A percentile compares a stretch with the other conserved stretches of the same genome.
phyloP scores from a whole-genome alignment of 257 asterid species.

The Verbena officinalis region DNA sequence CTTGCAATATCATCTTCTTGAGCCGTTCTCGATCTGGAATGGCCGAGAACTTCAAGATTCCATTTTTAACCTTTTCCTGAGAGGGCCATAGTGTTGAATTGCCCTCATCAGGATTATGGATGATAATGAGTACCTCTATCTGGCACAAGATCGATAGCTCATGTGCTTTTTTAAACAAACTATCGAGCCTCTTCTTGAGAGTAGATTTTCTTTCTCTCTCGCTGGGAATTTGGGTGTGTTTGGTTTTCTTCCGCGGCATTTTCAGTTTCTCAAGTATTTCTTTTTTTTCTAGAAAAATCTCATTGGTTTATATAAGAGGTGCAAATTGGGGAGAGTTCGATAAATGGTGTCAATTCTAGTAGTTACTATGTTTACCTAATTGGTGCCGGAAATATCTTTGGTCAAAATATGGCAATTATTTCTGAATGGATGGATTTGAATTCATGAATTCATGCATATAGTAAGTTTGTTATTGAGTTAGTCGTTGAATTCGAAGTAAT shows the following conservation, averaged over 20 bases:
- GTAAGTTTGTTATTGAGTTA: conserved; percentile 12
- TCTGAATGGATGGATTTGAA: conserved; percentile 18
- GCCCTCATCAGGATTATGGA: conserved; percentile 24
- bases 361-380: not conserved
- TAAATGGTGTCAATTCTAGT: not conserved
- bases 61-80: not conserved
- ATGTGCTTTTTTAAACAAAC: conserved; percentile 40
- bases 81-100: not conserved
- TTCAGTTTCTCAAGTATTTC: conserved; percentile 25
- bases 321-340: conserved; percentile 5
- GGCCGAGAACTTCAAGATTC: conserved; percentile 31
- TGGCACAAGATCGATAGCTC: conserved; percentile 44
- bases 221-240: conserved; percentile 23
- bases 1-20: conserved; percentile 39
- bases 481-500: conserved; percentile 15
- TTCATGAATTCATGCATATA: conserved; percentile 18
- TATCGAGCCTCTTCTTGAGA: conserved; percentile 30
- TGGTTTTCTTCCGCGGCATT: conserved; percentile 39
- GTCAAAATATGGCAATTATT: not conserved
- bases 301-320: conserved; percentile 34
- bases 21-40: conserved; percentile 28
- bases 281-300: conserved; percentile 14
- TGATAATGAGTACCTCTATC: conserved; percentile 31
- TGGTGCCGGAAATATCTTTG: not conserved
- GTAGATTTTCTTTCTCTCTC: conserved; percentile 37